A percentile compares a stretch with the other conserved stretches of the same genome.
These are phyloP conservation scores for Lactarius vividus DNA, from an alignment of 768 basidiomycete species.

Conservation along the genomic window DNA sequence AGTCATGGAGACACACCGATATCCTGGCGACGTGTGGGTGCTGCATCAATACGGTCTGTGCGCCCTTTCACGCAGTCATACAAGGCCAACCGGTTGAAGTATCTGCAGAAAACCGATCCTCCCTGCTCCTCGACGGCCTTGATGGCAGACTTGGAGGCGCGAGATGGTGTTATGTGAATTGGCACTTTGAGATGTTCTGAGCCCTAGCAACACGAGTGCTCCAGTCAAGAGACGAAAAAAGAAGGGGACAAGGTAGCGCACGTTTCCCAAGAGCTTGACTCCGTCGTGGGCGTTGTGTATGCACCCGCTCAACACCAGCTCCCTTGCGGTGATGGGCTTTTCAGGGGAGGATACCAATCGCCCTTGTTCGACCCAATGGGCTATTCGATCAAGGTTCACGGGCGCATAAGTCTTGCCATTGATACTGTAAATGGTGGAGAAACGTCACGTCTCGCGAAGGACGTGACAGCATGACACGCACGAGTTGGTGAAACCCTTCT, in stretches of 20 bases:
- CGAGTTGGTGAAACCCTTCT: conserved; percentile 93
- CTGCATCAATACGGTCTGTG: conserved; percentile 67
- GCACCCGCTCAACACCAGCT: conserved; percentile 82
- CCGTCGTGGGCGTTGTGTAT: conserved; percentile 88
- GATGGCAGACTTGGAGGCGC: conserved; percentile 86
- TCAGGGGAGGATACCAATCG: conserved; percentile 74
- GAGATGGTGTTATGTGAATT: conserved; percentile 77
- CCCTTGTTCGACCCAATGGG: conserved; percentile 87
- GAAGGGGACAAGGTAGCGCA: conserved; percentile 37
- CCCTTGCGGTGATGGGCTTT: conserved; percentile 83
- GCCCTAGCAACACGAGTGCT: conserved; percentile 45
- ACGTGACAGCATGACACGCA: conserved; percentile 41
- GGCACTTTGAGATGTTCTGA: conserved; percentile 61
- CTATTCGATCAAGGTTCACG: conserved; percentile 83
- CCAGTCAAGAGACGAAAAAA: conserved; percentile 6
- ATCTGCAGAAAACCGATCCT: conserved; percentile 85
- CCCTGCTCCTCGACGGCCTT: conserved; percentile 77
- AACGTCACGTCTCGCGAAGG: background rate
- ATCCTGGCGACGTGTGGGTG: conserved; percentile 82
- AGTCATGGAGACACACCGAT: conserved; percentile 55
- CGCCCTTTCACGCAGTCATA: conserved; percentile 73
- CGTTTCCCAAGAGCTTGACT: conserved; percentile 86
- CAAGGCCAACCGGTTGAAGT: conserved; percentile 84
- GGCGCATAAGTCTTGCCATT: conserved; percentile 75
- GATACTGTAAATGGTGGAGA: conserved; percentile 39